Evolutionary conservation across 345 rosid species (phyloP).

Genomic region (Corchorus olitorius): DNA sequence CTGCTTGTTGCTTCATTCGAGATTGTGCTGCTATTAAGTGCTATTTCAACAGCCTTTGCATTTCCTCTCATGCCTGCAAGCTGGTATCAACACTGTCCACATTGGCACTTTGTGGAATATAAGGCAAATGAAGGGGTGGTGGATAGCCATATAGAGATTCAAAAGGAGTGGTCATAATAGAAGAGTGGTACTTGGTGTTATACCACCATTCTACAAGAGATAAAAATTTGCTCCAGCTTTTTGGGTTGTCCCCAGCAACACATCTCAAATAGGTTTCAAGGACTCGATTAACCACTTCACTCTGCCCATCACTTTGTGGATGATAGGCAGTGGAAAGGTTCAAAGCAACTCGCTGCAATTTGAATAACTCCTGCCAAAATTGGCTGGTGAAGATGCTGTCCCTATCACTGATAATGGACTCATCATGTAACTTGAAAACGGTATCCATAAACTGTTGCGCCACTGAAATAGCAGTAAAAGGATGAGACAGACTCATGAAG

Average conservation of each 20-base stretch:
- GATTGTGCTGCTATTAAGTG: no score
- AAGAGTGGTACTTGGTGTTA: background rate
- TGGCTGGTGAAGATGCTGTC: background rate
- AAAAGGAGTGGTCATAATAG: background rate
- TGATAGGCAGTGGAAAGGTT: background rate
- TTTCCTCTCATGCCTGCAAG: no score
- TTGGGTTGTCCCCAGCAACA: background rate
- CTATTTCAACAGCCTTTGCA: no score
- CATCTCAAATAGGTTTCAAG: background rate
- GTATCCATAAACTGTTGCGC: background rate
- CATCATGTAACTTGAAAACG: background rate
- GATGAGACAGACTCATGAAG: background rate
- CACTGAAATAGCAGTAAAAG: background rate
- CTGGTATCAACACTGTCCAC: slow-evolving; percentile 28
- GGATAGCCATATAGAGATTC: background rate
- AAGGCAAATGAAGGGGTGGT: background rate
- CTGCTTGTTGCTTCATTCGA: no score
- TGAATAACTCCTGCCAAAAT: background rate
- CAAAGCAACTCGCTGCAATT: background rate
- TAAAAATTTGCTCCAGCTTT: background rate
- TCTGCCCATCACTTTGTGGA: background rate
- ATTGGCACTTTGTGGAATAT: background rate
- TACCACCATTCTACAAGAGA: background rate
- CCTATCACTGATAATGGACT: background rate
- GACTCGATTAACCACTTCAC: background rate